Conservation (phyloP, 2,329 filamentous ascomycete genomes). For the Clathrospora elynae region DNA sequence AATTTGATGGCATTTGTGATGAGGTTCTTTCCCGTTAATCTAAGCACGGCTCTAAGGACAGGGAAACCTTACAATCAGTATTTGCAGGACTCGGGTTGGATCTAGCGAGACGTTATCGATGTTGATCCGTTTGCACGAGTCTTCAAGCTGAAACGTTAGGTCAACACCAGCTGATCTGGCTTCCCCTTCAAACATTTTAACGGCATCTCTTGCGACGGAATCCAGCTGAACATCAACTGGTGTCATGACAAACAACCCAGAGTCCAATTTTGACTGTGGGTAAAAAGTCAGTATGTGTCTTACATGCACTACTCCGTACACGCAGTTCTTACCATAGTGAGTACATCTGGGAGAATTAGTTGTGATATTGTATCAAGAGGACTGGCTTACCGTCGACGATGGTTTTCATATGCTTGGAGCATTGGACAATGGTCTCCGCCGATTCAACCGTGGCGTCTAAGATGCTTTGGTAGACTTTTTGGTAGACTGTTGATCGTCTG, state of each 20-base stretch:
- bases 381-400: constrained; percentile 49
- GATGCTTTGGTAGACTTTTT: constrained; percentile 18
- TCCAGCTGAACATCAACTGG: constrained; percentile 48
- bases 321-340: no score
- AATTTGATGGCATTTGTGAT: constrained; percentile 55
- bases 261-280: constrained; percentile 54
- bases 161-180: constrained; percentile 37
- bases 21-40: constrained; percentile 36
- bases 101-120: constrained; percentile 50
- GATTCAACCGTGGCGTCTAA: constrained; percentile 38
- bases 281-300: no score
- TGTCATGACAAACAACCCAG: constrained; percentile 49
- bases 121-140: constrained; percentile 41
- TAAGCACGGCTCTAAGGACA: background rate
- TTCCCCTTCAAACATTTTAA: constrained; percentile 49
- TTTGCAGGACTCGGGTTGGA: constrained; percentile 50
- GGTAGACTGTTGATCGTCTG: constrained; percentile 6
- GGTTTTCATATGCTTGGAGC: constrained; percentile 53
- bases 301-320: no score
- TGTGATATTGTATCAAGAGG: background rate
- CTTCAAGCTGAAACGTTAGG: constrained; percentile 40
- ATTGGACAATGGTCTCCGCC: constrained; percentile 52
- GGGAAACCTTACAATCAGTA: constrained; percentile 27
- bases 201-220: constrained; percentile 39
- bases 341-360: constrained; percentile 37